Base-by-base conservation (phyloP, 176 grass and related monocot genomes). In the Juncus inflexus region DNA sequence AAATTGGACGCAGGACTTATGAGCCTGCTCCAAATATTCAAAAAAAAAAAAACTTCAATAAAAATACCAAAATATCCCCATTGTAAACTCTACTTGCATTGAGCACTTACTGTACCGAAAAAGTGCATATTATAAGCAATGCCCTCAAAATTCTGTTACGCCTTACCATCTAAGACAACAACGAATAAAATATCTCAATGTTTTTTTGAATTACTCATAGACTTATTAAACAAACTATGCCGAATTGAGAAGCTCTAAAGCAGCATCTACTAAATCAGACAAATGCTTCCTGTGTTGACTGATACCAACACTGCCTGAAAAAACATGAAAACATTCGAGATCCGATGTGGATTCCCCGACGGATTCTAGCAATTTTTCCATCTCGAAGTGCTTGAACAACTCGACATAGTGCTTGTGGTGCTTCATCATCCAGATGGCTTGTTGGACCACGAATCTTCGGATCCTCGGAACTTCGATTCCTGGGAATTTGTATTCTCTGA, bases 341-440 rank as follows among this genome's bases (percentile, higher is more conserved):
- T 82, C 66, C 6, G 73, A 71, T n/a, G 80, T 82, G 40, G 80
- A 76, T 45, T 82, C 73, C 28, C 40, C 66, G 1, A 77, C 73
- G 38, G 45, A 55, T 56, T 53, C 73, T 58, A 81, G 15, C 5
- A 67, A 60, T 8, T 50, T 35, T 42, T 62, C 36, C 70, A 81
- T 69, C n/a, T 41, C 70, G 8, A 81, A 56, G 10, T 62, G 36
- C 4, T 75, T 63, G 62, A 81, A 81, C 4, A 69, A 12, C 12
- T 75, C n/a, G 9, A 75, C 5, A 69, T 47, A 75, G 12, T 55
- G 51, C 35, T 13, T 43, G 15, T 69, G 52, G 54, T 64, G 52
- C 38, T 75, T 36, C 78, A 81, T 81, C 78, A 81, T 81, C 78
- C 78, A 81, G 61, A 61, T 81, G 12, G 60, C 53, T 68, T 81